Base-by-base conservation (phyloP, 164 flowering plant genomes). In the Vitis rotundifolia region DNA sequence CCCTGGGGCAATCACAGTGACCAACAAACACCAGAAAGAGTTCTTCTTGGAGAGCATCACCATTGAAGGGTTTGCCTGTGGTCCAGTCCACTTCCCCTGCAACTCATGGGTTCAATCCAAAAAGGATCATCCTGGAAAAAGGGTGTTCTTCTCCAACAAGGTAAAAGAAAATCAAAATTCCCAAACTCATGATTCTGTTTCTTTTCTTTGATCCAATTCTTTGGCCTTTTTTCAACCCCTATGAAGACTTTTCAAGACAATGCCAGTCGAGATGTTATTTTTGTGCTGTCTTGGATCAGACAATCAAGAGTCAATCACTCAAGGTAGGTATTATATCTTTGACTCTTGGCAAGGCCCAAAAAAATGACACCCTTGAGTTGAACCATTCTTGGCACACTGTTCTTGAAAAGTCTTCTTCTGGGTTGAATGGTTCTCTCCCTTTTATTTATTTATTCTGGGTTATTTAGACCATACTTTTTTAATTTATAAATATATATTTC, bases 21-120 rank as follows among this genome's bases (percentile, higher is more conserved):
- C 65, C 28, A 95, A 95, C 79, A 90, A 87, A 73, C 99, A 95
- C 66, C 96, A 88, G 70, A 83, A 83, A 65, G 99, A 95, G 78
- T 90, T 93, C 69, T 95, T 85, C 80, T 53, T 93, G 71, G 98
- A 95, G 73, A 85, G 80, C 44, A 88, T 95, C 12, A 86, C 88
- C 5, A 28, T 95, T 60, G 98, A 93, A 82, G 97, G 94, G 1
- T 95, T 88, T 65, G 86, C 88, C 1, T 80, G 84, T 76, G 97
- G 97, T 12, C 90, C 96, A 0, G 88, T 89, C 26, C 93, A 93
- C 72, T 92, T 95, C 69, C 79, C 88, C 54, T 93, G 98, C 81
- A 89, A 90, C 67, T 95, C 99, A 0, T 93, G 97, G 98, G 94
- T 95, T 54, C 99, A 95, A 74, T 78, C 98, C 63, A 83, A 2